phyloP scores from a whole-genome alignment of 106 monocot species.

The Apostasia shenzhenica region DNA sequence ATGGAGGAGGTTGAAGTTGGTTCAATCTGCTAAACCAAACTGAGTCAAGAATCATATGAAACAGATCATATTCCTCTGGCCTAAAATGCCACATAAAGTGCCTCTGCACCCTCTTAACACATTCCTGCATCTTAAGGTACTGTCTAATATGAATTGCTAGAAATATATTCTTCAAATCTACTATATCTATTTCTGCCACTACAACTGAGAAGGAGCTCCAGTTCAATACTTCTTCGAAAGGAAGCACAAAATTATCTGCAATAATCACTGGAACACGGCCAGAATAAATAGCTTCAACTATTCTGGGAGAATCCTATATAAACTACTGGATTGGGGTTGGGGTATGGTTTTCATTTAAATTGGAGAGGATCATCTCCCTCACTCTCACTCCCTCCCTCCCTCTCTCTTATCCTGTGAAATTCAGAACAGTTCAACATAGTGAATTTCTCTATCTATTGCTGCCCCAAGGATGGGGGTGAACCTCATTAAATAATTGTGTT shows the following conservation, averaged over 20 bases:
- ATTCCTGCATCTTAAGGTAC: slow-evolving; percentile 58
- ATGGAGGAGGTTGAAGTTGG: slow-evolving; percentile 27
- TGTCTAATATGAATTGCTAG: slow-evolving; percentile 33
- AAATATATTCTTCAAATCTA: slow-evolving; percentile 58
- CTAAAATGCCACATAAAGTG: slow-evolving; percentile 87
- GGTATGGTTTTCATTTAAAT: too few species aligned
- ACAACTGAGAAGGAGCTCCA: slow-evolving; percentile 82
- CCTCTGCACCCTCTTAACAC: slow-evolving; percentile 63
- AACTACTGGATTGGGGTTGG: too few species aligned
- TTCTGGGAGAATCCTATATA: slow-evolving; percentile 29
- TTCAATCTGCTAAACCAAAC: slow-evolving; percentile 83
- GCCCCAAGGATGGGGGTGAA: too few species aligned
- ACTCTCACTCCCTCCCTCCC: too few species aligned
- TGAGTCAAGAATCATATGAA: slow-evolving; percentile 91
- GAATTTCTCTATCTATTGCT: too few species aligned
- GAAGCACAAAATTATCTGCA: slow-evolving; percentile 76
- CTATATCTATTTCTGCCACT: slow-evolving; percentile 78
- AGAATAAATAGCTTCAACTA: slow-evolving; percentile 91
- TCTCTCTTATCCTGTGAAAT: too few species aligned
- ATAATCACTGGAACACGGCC: slow-evolving; percentile 94
- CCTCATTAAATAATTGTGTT: too few species aligned
- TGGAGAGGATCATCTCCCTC: too few species aligned
- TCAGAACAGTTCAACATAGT: too few species aligned
- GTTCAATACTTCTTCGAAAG: slow-evolving; percentile 75
- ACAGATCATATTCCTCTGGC: slow-evolving; percentile 79